A percentile compares a stretch with the other conserved stretches of the same genome.
These are phyloP conservation scores for Tolypocladium sp. DNA, from an alignment of 2,329 filamentous ascomycete genomes.

Conservation along the genomic window DNA sequence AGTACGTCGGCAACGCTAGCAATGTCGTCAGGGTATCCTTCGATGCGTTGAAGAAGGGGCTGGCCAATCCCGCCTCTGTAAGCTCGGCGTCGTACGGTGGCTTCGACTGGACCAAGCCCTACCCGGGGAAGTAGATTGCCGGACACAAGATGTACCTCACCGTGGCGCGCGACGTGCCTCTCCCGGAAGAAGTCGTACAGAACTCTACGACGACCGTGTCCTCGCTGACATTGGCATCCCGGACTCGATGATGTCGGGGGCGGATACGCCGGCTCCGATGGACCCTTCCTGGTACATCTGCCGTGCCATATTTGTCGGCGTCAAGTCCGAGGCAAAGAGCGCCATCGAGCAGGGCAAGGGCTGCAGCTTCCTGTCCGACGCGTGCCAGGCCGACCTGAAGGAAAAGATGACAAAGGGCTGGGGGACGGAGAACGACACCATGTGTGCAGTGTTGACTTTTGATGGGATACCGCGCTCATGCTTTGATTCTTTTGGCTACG, in stretches of 20 bases:
- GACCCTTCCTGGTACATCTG: not conserved
- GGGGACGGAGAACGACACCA: not conserved
- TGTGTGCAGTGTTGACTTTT: not conserved
- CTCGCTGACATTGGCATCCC: not conserved
- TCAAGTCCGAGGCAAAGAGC: not conserved
- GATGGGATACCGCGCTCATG: not conserved
- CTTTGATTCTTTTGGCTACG: not conserved
- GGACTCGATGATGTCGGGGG: not conserved
- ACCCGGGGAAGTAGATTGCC: not conserved
- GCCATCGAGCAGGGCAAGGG: not conserved
- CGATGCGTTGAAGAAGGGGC: not conserved
- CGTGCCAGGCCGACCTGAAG: not conserved
- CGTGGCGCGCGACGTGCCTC: not conserved
- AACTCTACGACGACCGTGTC: not conserved
- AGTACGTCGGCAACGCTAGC: not conserved
- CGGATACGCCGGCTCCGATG: not conserved
- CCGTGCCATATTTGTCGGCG: not conserved
- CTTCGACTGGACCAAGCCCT: not conserved
- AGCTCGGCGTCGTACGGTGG: not conserved
- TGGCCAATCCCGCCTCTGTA: not conserved
- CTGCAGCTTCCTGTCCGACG: not conserved
- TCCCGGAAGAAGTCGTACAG: not conserved
- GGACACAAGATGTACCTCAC: not conserved
- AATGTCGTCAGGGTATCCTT: not conserved
- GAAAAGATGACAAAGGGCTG: not conserved